phyloP scores from a whole-genome alignment of 306 rosid genomes.

The Rubus parviflorus region DNA sequence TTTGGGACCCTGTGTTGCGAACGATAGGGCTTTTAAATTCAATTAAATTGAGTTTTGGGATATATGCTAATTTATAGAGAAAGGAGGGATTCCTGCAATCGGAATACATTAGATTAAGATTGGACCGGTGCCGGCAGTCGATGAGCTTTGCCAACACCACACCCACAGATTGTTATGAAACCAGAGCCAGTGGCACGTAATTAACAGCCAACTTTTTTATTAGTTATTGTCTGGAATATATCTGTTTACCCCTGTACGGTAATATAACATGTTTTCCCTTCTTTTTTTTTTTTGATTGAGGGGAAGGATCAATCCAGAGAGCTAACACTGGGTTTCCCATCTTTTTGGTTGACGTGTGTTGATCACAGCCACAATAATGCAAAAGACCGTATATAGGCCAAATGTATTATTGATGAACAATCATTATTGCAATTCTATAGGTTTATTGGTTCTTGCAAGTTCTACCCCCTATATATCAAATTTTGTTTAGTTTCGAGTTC shows the following conservation, averaged over 20 bases:
- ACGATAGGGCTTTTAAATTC: slow-evolving; percentile 11
- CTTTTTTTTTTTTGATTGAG: background rate
- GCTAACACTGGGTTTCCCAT: background rate
- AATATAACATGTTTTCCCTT: background rate
- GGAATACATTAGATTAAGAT: slow-evolving; percentile 17
- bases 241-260: too few species aligned
- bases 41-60: background rate
- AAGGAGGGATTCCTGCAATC: background rate
- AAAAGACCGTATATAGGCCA: background rate
- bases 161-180: slow-evolving; percentile 21
- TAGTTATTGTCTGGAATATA: too few species aligned
- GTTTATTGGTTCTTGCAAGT: too few species aligned
- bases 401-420: too few species aligned
- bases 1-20: slow-evolving; percentile 28
- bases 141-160: slow-evolving; percentile 24
- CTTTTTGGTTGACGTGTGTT: slow-evolving; percentile 6
- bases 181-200: slow-evolving; percentile 44
- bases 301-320: background rate
- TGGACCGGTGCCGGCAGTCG: slow-evolving; percentile 38
- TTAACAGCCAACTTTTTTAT: slow-evolving; percentile 37
- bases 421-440: too few species aligned
- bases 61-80: too few species aligned
- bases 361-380: background rate
- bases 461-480: too few species aligned
- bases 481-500: too few species aligned